Evolutionary conservation across 371 early-diverging fungal species (phyloP).

Genomic region (Polyrhizophydium stewartii): DNA sequence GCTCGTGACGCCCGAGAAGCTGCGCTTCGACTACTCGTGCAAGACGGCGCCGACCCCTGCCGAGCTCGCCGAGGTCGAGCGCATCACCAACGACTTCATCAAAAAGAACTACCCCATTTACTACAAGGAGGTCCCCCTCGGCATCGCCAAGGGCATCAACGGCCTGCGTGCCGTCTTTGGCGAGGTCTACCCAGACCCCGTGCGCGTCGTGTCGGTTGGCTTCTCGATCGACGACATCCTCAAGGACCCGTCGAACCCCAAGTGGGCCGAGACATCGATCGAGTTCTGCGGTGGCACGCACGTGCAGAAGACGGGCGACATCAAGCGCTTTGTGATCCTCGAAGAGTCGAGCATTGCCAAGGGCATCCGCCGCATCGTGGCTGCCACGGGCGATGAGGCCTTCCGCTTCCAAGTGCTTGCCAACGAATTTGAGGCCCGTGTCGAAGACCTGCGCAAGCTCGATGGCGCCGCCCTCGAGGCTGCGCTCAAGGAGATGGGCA

Average conservation of each 20-base stretch:
- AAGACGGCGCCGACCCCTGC: constrained; percentile 66
- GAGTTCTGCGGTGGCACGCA: constrained; percentile 99
- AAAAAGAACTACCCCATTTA: constrained; percentile 69
- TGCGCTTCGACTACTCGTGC: constrained; percentile 96
- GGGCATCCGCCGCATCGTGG: constrained; percentile 96
- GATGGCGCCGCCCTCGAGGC: constrained; percentile 64
- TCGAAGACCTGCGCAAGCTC: constrained; percentile 54
- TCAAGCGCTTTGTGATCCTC: constrained; percentile 83
- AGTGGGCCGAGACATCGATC: constrained; percentile 77
- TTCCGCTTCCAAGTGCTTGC: constrained; percentile 62
- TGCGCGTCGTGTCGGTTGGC: constrained; percentile 91
- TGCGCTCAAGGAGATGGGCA: constrained; percentile 71
- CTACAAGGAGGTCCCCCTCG: constrained; percentile 81
- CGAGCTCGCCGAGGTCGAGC: constrained; percentile 45
- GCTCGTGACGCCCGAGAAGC: constrained; percentile 93
- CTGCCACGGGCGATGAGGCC: constrained; percentile 94
- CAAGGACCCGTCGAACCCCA: constrained; percentile 70
- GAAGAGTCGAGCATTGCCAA: constrained; percentile 96
- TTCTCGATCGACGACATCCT: constrained; percentile 85
- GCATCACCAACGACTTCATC: constrained; percentile 78
- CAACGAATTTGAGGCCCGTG: constrained; percentile 55
- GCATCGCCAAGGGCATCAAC: constrained; percentile 73
- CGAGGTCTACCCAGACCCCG: constrained; percentile 95
- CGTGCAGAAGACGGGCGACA: constrained; percentile 88
- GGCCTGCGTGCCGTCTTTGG: constrained; percentile 96